phyloP scores from a whole-genome alignment of 441 rosid genomes.

The Syzygium malaccense region DNA sequence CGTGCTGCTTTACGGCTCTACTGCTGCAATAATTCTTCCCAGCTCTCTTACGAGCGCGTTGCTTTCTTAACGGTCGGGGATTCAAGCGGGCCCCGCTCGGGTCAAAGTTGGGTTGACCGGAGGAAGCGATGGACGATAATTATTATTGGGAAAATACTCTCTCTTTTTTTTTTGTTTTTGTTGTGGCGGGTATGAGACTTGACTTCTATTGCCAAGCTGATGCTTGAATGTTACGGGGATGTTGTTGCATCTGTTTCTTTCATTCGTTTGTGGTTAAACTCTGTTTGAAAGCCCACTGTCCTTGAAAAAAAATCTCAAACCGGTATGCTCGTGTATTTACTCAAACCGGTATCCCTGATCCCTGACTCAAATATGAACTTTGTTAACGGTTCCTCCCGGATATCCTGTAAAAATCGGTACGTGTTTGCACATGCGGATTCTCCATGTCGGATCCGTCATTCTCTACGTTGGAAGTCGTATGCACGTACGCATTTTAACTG shows the following conservation, averaged over 20 bases:
- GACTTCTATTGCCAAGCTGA: too few species aligned
- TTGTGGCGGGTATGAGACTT: too few species aligned
- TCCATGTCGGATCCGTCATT: fast-evolving
- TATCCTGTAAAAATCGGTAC: fast-evolving
- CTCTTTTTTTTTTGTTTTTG: fast-evolving
- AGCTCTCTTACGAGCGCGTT: not conserved
- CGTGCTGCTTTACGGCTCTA: not conserved
- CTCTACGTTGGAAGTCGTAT: not conserved
- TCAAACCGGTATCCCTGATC: fast-evolving
- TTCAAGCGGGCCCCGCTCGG: not conserved
- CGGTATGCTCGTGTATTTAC: not conserved
- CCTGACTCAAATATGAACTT: fast-evolving
- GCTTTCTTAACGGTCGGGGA: not conserved
- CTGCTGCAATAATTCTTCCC: not conserved
- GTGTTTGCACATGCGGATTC: fast-evolving
- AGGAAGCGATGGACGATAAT: not conserved
- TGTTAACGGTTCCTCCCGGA: fast-evolving
- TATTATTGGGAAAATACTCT: not conserved
- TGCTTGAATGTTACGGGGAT: too few species aligned
- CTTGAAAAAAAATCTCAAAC: not conserved
- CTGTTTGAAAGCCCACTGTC: not conserved
- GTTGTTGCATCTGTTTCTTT: too few species aligned
- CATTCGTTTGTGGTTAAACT: not conserved
- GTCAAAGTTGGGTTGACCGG: not conserved
- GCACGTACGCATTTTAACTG: fast-evolving